These are phyloP conservation scores for Xylaria sp. DNA, from an alignment of 2,329 filamentous ascomycete species.

Conservation along the genomic window DNA sequence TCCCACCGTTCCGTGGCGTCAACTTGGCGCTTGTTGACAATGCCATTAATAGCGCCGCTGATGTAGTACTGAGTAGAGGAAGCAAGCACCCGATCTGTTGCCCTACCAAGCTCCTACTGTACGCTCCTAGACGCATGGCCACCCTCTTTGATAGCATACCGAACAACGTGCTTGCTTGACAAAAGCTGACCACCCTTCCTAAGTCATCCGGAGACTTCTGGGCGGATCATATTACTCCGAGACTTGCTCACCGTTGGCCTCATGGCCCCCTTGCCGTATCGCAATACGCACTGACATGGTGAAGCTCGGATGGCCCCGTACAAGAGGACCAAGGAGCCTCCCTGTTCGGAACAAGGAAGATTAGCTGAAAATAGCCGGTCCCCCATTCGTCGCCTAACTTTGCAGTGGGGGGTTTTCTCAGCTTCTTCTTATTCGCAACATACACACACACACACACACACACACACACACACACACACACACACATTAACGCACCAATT, in stretches of 20 bases:
- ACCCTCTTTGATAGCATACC: not conserved
- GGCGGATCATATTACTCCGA: not conserved
- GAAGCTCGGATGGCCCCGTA: constrained; percentile 21
- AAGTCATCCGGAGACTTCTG: not conserved
- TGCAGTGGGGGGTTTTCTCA: constrained; percentile 7
- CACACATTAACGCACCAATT: constrained; percentile 15
- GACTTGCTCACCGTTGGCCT: constrained; percentile 5
- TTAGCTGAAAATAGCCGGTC: constrained; percentile 29
- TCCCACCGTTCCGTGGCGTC: constrained; percentile 5
- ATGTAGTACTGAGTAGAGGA: not conserved
- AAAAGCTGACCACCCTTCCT: too few relatives aligned
- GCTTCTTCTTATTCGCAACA: constrained; percentile 23
- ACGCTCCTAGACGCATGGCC: too few relatives aligned
- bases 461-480: constrained; percentile 7
- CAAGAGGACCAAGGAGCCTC: constrained; percentile 10
- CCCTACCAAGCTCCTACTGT: too few relatives aligned
- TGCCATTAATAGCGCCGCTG: constrained; percentile 4
- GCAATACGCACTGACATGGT: constrained; percentile 10
- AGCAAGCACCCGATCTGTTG: too few relatives aligned
- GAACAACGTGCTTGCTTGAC: not conserved
- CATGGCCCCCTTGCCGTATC: constrained; percentile 13
- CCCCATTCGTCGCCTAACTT: constrained; percentile 32
- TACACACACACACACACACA: too few relatives aligned
- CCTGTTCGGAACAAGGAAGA: constrained; percentile 10
- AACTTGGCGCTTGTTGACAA: not conserved